A percentile compares a stretch with the other conserved stretches of the same genome.
Conservation (phyloP, 768 basidiomycete genomes). For the Russula compacta region DNA sequence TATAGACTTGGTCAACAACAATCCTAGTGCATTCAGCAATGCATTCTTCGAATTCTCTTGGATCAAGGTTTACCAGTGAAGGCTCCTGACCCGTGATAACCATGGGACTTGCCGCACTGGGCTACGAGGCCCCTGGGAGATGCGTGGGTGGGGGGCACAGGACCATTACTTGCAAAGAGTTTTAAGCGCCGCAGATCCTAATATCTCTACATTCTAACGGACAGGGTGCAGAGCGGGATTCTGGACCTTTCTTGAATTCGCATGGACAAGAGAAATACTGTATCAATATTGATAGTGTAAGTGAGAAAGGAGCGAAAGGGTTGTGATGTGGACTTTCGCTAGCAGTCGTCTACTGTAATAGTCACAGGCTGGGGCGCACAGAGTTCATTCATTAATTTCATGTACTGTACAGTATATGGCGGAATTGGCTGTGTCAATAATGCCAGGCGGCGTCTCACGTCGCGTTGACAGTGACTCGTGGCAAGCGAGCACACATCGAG, state of each 20-base stretch:
- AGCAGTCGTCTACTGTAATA: not conserved
- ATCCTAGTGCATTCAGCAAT: constrained; percentile 7
- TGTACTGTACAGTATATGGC: not conserved
- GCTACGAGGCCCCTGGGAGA: no score
- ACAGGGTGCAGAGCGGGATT: not conserved
- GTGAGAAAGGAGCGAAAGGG: not conserved
- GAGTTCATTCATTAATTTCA: not conserved
- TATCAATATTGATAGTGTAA: not conserved
- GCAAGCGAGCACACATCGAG: not conserved
- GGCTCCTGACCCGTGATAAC: not conserved
- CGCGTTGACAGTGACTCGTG: not conserved
- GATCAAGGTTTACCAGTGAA: constrained; percentile 16
- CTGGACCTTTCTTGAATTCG: not conserved
- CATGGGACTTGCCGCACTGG: not conserved
- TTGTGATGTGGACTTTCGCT: not conserved
- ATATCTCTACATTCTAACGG: not conserved
- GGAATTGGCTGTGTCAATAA: not conserved
- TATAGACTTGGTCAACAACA: constrained; percentile 11
- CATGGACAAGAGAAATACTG: not conserved
- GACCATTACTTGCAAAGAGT: not conserved
- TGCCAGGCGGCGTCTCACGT: not conserved
- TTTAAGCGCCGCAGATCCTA: not conserved
- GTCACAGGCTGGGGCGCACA: not conserved
- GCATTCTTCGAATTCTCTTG: constrained; percentile 16
- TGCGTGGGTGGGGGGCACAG: not conserved